These are phyloP conservation scores for Suillus cothurnatus DNA, from an alignment of 768 basidiomycete genomes.

Conservation along the genomic window DNA sequence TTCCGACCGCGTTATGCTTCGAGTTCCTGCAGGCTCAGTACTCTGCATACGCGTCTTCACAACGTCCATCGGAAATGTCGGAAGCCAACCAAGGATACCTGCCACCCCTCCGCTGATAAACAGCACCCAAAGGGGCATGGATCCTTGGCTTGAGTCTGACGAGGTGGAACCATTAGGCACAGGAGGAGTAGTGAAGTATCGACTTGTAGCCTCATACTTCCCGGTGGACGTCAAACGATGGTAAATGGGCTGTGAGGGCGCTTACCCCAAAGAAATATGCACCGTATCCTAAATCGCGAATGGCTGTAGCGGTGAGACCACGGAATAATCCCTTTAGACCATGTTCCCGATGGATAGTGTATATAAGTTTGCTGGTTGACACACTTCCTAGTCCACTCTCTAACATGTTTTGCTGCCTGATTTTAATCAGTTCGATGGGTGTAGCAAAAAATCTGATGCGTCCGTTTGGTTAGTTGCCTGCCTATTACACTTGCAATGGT, in stretches of 20 bases:
- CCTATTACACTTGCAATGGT: background rate
- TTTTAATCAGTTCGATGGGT: constrained; percentile 88
- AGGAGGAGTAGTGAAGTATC: constrained; percentile 41
- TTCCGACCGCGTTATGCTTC: background rate
- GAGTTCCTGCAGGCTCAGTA: constrained; percentile 15
- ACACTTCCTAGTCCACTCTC: constrained; percentile 33
- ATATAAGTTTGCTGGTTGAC: constrained; percentile 55
- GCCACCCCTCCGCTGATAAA: constrained; percentile 77
- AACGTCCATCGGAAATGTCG: constrained; percentile 87
- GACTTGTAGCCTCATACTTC: constrained; percentile 67
- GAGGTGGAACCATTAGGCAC: constrained; percentile 33
- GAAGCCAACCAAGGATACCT: constrained; percentile 75
- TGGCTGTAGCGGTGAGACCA: constrained; percentile 69
- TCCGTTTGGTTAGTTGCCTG: background rate
- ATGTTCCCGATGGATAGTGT: constrained; percentile 51
- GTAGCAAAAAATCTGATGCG: constrained; percentile 66
- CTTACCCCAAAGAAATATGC: constrained; percentile 80
- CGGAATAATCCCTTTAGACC: constrained; percentile 76
- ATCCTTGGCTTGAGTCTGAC: constrained; percentile 44
- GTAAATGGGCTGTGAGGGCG: constrained; percentile 1
- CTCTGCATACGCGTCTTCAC: constrained; percentile 90
- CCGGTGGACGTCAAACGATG: constrained; percentile 12
- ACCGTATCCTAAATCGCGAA: constrained; percentile 83
- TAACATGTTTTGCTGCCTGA: constrained; percentile 69
- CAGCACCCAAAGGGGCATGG: constrained; percentile 55